Conservation (phyloP, 176 grass and related monocot genomes). For the Pontederia crassipes region DNA sequence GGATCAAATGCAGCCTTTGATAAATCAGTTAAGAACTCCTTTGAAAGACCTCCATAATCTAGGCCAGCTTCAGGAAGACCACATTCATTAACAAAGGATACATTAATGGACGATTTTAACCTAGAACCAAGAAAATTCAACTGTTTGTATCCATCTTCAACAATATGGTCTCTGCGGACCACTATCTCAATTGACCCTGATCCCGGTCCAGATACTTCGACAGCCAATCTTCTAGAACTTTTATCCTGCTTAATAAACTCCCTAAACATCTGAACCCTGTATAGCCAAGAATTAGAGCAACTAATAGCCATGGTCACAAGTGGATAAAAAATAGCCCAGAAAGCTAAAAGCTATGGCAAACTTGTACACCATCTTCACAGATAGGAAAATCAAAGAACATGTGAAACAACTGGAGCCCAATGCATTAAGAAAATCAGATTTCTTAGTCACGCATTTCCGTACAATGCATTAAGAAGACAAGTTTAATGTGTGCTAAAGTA, state of each 20-base stretch:
- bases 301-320: neutral
- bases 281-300: constrained; percentile 24
- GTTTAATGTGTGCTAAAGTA: too few species aligned
- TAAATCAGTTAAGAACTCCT: constrained; percentile 96
- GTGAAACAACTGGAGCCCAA: too few species aligned
- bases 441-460: too few species aligned
- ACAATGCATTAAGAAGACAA: too few species aligned
- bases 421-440: too few species aligned
- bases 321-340: too few species aligned
- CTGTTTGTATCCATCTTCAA: constrained; percentile 92
- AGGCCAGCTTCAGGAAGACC: constrained; percentile 98
- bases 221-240: constrained; percentile 41
- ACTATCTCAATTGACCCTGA: constrained; percentile 74
- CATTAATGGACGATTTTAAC: constrained; percentile 81
- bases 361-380: too few species aligned
- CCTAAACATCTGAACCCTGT: constrained; percentile 92
- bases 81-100: constrained; percentile 92
- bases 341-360: too few species aligned
- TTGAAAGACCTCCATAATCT: constrained; percentile 91
- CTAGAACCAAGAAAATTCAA: constrained; percentile 69
- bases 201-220: constrained; percentile 56
- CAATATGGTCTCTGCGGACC: constrained; percentile 68
- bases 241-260: constrained; percentile 90
- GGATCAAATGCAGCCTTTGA: constrained; percentile 78
- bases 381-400: too few species aligned